Evolutionary conservation across 768 basidiomycete genomes (phyloP).

Genomic region (Naganishia vishniacii): DNA sequence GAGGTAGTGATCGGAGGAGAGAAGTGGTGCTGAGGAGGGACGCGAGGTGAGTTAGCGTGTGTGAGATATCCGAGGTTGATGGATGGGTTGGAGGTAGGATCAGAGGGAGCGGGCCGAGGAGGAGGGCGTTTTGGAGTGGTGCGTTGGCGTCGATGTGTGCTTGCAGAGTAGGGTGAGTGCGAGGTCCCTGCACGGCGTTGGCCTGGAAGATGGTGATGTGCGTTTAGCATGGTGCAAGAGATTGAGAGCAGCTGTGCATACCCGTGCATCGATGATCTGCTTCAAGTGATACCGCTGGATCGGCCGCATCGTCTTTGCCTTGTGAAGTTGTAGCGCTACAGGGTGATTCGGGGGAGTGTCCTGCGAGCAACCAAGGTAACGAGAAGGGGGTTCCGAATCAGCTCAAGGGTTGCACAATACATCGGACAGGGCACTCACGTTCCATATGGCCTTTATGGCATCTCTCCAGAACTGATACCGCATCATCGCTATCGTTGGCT

Average conservation of each 20-base stretch:
- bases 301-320: constrained; percentile 35
- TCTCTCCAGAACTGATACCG: constrained; percentile 49
- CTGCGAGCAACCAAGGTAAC: constrained; percentile 9
- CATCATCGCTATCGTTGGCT: constrained; percentile 46
- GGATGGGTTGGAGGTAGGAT: constrained; percentile 42
- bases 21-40: constrained; percentile 41
- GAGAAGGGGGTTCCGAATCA: too few species aligned
- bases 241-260: constrained; percentile 22
- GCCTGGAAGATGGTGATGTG: constrained; percentile 17
- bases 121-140: constrained; percentile 41
- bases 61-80: constrained; percentile 35
- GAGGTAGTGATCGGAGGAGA: constrained; percentile 40
- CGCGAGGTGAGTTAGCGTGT: constrained; percentile 46
- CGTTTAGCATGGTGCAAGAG: not conserved
- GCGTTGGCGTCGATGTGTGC: constrained; percentile 35
- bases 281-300: constrained; percentile 46
- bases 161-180: constrained; percentile 36
- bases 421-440: constrained; percentile 13
- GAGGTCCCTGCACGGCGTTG: constrained; percentile 35
- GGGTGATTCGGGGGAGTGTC: constrained; percentile 44
- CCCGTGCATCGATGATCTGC: constrained; percentile 45
- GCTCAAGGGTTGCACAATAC: not conserved
- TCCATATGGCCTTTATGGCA: constrained; percentile 38
- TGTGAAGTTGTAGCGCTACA: constrained; percentile 38
- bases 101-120: constrained; percentile 44